Conservation (phyloP, 352 stramenopile genomes). For the Phytophthora palmivora region DNA sequence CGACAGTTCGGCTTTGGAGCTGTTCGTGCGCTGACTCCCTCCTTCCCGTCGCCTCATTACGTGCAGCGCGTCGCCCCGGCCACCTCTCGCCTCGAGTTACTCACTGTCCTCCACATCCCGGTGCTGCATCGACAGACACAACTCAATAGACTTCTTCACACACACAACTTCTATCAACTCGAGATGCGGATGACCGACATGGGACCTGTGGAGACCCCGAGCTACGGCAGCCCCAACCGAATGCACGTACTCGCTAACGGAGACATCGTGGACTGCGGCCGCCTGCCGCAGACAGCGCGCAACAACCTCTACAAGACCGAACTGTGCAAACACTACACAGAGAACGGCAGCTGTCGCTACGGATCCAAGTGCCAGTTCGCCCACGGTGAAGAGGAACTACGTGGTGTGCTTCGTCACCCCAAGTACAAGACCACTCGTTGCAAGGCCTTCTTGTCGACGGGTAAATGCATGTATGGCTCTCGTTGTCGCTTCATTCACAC, state of each 20-base stretch:
- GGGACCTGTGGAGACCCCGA: constrained; percentile 38
- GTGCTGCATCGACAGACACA: constrained; percentile 8
- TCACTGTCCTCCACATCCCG: constrained; percentile 1
- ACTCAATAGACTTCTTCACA: constrained; percentile 21
- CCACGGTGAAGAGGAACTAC: constrained; percentile 86
- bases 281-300: constrained; percentile 75
- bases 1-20: constrained; percentile 24
- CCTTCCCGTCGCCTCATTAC: constrained; percentile 8
- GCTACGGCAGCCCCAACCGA: constrained; percentile 54
- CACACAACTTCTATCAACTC: constrained; percentile 9
- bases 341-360: constrained; percentile 89
- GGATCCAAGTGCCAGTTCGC: constrained; percentile 92
- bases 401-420: constrained; percentile 86
- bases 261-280: constrained; percentile 86
- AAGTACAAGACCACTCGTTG: constrained; percentile 94
- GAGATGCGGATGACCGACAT: constrained; percentile 44
- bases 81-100: constrained; percentile 31
- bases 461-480: constrained; percentile 88
- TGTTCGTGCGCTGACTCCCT: constrained; percentile 1
- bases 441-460: constrained; percentile 88
- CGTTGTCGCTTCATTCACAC: constrained; percentile 91
- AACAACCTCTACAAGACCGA: constrained; percentile 94
- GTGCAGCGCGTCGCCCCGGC: constrained; percentile 18
- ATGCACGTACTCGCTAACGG: constrained; percentile 88
- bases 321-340: constrained; percentile 90